Conservation (phyloP, 1,284 basidiomycete genomes). For the Ceratobasidium sp. region DNA sequence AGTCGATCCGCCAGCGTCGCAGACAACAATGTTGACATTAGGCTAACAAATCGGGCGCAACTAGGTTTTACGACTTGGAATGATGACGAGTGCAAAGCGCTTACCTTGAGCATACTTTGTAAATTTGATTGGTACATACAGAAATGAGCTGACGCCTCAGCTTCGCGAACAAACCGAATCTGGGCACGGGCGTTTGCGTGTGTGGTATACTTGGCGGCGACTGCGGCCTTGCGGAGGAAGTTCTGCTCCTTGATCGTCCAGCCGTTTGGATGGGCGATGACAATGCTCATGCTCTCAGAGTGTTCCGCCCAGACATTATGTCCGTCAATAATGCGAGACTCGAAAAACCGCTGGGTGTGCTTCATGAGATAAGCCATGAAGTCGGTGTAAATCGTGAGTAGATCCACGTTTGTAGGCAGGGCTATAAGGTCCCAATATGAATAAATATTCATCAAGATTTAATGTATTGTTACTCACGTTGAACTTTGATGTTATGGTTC, state of each 20-base stretch:
- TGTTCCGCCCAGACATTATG: constrained; percentile 21
- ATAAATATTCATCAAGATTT: too few relatives aligned
- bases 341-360: constrained; percentile 38
- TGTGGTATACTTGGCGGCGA: constrained; percentile 24
- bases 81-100: background rate
- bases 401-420: background rate
- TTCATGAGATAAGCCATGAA: constrained; percentile 38
- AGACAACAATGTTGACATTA: constrained; percentile 41
- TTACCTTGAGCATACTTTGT: constrained; percentile 9
- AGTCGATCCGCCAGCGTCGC: constrained; percentile 45
- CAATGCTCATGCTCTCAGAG: constrained; percentile 12
- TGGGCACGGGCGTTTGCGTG: constrained; percentile 15
- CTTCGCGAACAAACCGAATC: constrained; percentile 41
- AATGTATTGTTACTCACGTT: constrained; percentile 15
- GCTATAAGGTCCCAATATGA: background rate
- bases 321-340: constrained; percentile 34
- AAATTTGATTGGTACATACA: constrained; percentile 37
- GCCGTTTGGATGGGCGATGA: constrained; percentile 42
- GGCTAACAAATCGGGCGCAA: background rate
- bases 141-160: constrained; percentile 44
- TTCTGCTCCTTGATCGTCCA: constrained; percentile 37
- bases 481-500: constrained; percentile 4
- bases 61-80: background rate
- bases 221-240: constrained; percentile 36
- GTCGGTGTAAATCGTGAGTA: constrained; percentile 35